Base-by-base conservation (phyloP, 2,329 filamentous ascomycete species). In the Pseudogymnoascus sp. region DNA sequence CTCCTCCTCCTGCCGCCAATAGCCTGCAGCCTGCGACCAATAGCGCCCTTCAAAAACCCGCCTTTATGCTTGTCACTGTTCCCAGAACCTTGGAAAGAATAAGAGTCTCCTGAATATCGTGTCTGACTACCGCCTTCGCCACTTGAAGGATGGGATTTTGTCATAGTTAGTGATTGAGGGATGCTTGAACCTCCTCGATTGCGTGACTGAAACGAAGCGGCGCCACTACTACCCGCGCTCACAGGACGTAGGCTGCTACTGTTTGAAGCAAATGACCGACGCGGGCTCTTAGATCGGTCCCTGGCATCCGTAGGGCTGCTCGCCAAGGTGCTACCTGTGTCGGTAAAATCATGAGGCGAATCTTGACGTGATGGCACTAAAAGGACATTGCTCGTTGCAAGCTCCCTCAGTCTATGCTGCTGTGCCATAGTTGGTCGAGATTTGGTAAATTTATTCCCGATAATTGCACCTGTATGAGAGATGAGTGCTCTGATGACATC, bases 381-480 rank as follows among this genome's bases (percentile, higher is more conserved):
- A 10, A 75, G 62, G 59, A 72, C 68, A 61, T 68, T 73, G 70
- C 85, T 90, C 64, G 85, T 93, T n/a, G 90, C 91, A 64, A 96
- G 80, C 74, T 97, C 92, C 44, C 93, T 86, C 36, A 96, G 82
- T 66, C 89, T 87, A 71, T 82, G 89, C 71, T 91, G 87, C 73
- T 95, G 90, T 64, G 90, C 87, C 61, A 87, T 90, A 67, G 81
- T 90, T 1, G 93, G 93, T 3, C 92, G 86, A 73, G 96, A 91
- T 72, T 91, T 90, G 61, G 88, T 91, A 76, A 99, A 90, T 74
- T 99, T 99, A 81, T 99, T 99, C 62, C 93, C 91, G 60, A 99
- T 91, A 69, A 99, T 97, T 64, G 95, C 92, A 37, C 95, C 95
- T 0, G 93, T 93, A 73, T 99, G 95, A 1, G 91, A 95, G 70